These are phyloP conservation scores for Fraxinus platypoda DNA, from an alignment of 305 asterid genomes.

Conservation along the genomic window DNA sequence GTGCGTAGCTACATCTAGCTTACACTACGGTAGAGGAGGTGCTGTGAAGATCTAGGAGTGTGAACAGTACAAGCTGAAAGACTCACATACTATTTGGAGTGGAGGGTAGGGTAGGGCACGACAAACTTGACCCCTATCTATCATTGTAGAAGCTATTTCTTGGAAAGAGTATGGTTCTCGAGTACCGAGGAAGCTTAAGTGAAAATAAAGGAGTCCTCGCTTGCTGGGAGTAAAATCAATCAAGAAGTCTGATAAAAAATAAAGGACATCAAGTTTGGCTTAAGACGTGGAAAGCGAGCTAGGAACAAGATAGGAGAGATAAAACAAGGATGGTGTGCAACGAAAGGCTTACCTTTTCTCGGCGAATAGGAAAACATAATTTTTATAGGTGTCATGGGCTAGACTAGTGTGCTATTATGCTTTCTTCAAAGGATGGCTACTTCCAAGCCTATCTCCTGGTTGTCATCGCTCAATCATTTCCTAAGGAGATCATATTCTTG, in stretches of 20 bases:
- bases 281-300: not conserved
- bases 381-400: not conserved
- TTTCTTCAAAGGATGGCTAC: not conserved
- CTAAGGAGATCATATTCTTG: not conserved
- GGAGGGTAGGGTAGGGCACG: not conserved
- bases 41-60: not conserved
- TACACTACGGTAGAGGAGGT: not conserved
- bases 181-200: not conserved
- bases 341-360: not conserved
- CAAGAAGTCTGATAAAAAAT: not conserved
- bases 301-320: not conserved
- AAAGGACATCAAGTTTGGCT: not conserved
- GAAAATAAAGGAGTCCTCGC: not conserved
- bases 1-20: not conserved
- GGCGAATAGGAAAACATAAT: not conserved
- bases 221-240: not conserved
- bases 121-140: constrained; percentile 21
- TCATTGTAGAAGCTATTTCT: constrained; percentile 3
- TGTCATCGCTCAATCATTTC: not conserved
- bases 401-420: not conserved
- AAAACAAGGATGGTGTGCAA: not conserved
- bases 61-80: not conserved
- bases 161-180: not conserved
- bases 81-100: constrained; percentile 1
- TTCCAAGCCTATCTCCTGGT: not conserved